Evolutionary conservation across 2,329 filamentous ascomycete genomes (phyloP).

Genomic region (Aspergillus udagawae): DNA sequence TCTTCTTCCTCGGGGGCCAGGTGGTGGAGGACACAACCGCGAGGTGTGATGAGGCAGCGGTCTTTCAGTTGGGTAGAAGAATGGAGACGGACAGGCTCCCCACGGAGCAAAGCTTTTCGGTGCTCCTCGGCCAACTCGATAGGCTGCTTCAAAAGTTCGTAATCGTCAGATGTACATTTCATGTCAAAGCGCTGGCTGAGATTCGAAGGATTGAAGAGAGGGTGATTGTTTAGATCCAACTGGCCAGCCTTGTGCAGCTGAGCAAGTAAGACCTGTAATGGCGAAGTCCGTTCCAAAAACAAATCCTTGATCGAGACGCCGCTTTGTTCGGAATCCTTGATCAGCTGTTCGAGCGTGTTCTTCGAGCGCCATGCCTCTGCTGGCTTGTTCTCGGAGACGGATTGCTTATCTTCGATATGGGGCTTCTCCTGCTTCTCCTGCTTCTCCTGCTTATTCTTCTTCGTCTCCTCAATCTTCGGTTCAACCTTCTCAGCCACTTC

Average conservation of each 20-base stretch:
- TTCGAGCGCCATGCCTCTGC: slow-evolving; percentile 35
- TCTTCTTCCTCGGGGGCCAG: slow-evolving; percentile 45
- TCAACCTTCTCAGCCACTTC: slow-evolving; percentile 20
- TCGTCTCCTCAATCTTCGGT: slow-evolving; percentile 17
- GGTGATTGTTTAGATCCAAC: slow-evolving; percentile 36
- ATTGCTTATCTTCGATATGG: slow-evolving; percentile 18
- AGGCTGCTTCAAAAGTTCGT: slow-evolving; percentile 36
- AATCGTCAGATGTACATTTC: slow-evolving; percentile 39
- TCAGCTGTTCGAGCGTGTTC: slow-evolving; percentile 38
- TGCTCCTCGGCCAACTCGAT: slow-evolving; percentile 41
- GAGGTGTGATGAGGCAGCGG: slow-evolving; percentile 43
- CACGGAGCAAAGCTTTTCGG: slow-evolving; percentile 38
- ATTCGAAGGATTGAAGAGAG: slow-evolving; percentile 40
- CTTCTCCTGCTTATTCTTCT: slow-evolving; percentile 25
- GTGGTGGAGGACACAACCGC: slow-evolving; percentile 43
- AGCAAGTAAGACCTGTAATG: slow-evolving; percentile 36
- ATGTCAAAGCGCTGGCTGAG: slow-evolving; percentile 40
- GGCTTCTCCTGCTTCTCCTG: slow-evolving; percentile 23
- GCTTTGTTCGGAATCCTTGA: slow-evolving; percentile 35
- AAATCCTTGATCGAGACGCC: slow-evolving; percentile 37
- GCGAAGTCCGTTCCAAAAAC: slow-evolving; percentile 36
- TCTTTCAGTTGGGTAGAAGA: slow-evolving; percentile 35
- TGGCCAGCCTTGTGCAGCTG: slow-evolving; percentile 36
- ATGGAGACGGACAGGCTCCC: slow-evolving; percentile 39
- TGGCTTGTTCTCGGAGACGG: slow-evolving; percentile 13